These are phyloP conservation scores for Cercospora sesami DNA, from an alignment of 2,329 filamentous ascomycete genomes.

Conservation along the genomic window DNA sequence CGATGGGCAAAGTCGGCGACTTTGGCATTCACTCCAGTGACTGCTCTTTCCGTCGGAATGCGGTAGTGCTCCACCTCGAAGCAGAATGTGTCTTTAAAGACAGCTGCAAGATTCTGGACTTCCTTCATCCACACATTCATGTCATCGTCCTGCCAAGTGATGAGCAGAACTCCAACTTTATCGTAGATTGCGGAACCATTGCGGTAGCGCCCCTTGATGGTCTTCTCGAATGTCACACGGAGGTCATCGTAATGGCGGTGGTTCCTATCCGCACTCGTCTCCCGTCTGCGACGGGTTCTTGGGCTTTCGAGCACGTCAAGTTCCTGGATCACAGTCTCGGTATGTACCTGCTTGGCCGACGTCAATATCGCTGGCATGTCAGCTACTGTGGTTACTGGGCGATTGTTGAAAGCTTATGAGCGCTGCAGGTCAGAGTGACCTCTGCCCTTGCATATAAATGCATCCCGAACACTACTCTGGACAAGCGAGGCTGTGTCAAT, in stretches of 20 bases:
- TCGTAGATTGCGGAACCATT: slow-evolving; percentile 10
- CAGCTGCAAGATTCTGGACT: neutral
- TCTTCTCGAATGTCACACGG: slow-evolving; percentile 9
- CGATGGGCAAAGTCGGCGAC: slow-evolving; percentile 11
- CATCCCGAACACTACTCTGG: neutral
- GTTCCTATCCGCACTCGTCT: slow-evolving; percentile 1
- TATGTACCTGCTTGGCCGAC: neutral
- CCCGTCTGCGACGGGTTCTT: neutral
- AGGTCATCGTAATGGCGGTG: slow-evolving; percentile 3
- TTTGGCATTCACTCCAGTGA: slow-evolving; percentile 9
- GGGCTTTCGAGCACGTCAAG: slow-evolving; percentile 3
- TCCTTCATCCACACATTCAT: slow-evolving; percentile 2
- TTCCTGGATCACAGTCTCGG: neutral
- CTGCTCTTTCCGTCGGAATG: slow-evolving; percentile 10
- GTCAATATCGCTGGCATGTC: neutral
- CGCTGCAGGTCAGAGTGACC: neutral
- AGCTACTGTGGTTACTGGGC: neutral
- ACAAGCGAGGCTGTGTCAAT: neutral
- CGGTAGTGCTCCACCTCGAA: slow-evolving; percentile 12
- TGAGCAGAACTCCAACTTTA: slow-evolving; percentile 14
- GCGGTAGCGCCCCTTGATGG: slow-evolving; percentile 16
- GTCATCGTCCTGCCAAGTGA: slow-evolving; percentile 18
- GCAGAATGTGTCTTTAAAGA: slow-evolving; percentile 11
- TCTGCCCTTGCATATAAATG: neutral
- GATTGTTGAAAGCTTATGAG: neutral